These are phyloP conservation scores for Malania oleifera DNA, from an alignment of 164 flowering plant species.

Conservation along the genomic window DNA sequence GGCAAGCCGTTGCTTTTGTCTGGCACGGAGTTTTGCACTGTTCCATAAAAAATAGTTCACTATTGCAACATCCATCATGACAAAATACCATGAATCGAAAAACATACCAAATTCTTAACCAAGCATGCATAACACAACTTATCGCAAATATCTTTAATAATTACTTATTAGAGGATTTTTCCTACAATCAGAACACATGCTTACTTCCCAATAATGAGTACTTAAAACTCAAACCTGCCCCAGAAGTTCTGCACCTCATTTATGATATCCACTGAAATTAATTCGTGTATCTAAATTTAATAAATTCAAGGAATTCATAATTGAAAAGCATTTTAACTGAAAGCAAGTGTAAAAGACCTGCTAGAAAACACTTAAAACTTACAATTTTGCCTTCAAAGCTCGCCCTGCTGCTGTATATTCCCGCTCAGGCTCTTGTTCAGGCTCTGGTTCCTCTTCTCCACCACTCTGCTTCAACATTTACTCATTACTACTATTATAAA, in stretches of 20 bases:
- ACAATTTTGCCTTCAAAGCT: conserved; percentile 83
- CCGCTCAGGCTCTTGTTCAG: conserved; percentile 62
- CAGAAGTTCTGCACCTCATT: neutral
- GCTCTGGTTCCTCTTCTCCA: conserved; percentile 61
- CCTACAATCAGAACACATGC: too few relatives aligned
- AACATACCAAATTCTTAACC: too few relatives aligned
- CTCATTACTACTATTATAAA: conserved; percentile 7
- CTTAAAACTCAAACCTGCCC: neutral
- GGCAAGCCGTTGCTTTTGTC: conserved; percentile 86
- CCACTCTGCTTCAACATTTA: conserved; percentile 50
- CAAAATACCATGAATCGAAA: neutral
- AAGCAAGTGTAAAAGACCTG: neutral
- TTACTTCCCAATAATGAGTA: too few relatives aligned
- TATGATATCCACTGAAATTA: neutral
- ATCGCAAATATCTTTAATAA: too few relatives aligned
- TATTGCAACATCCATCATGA: neutral
- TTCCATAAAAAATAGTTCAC: conserved; percentile 9
- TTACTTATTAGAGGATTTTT: too few relatives aligned
- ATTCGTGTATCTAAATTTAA: neutral
- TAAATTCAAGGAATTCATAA: too few relatives aligned
- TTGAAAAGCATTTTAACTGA: conserved; percentile 1
- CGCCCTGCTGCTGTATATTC: conserved; percentile 93
- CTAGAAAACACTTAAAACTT: conserved; percentile 25
- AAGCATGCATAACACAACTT: too few relatives aligned
- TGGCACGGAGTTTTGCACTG: conserved; percentile 81